phyloP scores from a whole-genome alignment of 2,329 filamentous ascomycete species.

The Aspergillus sojae region DNA sequence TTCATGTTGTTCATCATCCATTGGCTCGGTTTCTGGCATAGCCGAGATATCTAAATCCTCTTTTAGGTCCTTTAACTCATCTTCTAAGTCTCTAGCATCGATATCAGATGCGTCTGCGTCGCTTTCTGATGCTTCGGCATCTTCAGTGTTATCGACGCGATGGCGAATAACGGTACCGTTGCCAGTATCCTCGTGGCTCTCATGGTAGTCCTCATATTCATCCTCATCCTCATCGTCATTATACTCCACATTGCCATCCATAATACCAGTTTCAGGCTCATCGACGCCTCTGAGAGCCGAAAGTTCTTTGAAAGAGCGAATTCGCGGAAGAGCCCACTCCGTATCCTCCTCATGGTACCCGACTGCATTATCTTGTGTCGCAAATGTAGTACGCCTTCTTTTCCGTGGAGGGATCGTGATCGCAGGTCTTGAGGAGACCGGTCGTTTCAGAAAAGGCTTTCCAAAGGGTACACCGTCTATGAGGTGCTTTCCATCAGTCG shows the following conservation, averaged over 20 bases:
- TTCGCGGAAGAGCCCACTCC: constrained; percentile 31
- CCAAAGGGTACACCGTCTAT: constrained; percentile 87
- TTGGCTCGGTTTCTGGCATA: constrained; percentile 22
- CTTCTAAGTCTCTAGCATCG: constrained; percentile 42
- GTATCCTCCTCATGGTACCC: constrained; percentile 35
- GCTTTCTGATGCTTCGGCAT: constrained; percentile 32
- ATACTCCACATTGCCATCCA: constrained; percentile 30
- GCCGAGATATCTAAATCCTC: constrained; percentile 43
- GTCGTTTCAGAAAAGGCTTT: constrained; percentile 64
- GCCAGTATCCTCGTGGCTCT: constrained; percentile 28
- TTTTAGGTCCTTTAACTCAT: constrained; percentile 50
- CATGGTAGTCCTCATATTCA: constrained; percentile 27
- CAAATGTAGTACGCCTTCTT: constrained; percentile 51
- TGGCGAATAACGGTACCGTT: constrained; percentile 43
- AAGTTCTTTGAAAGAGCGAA: constrained; percentile 26
- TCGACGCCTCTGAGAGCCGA: constrained; percentile 22
- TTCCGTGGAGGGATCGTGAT: constrained; percentile 76
- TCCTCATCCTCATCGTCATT: constrained; percentile 35
- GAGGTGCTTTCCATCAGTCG: constrained; percentile 74
- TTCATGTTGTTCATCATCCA: constrained; percentile 17
- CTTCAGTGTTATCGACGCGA: constrained; percentile 29
- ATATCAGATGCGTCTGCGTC: constrained; percentile 33
- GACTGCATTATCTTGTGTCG: constrained; percentile 29
- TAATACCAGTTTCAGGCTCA: background rate
- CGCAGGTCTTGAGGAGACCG: constrained; percentile 63